Percentiles rank a stretch among this genome's conserved stretches.
Evolutionary conservation across 805 yeast species (phyloP).

Genomic region (Suhomyces emberorum): DNA sequence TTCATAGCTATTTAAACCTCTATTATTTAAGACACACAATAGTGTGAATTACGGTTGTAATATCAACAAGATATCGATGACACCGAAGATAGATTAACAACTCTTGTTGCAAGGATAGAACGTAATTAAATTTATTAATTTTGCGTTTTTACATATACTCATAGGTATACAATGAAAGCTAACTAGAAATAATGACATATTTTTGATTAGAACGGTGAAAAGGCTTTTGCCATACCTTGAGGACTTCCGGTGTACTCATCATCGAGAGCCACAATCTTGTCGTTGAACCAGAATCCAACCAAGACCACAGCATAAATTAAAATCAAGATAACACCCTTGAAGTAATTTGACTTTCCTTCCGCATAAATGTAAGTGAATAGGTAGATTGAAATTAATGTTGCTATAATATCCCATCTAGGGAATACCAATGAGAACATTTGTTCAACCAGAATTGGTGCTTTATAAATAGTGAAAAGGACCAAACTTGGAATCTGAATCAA

Average conservation of each 20-base stretch:
- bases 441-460: slow-evolving; percentile 40
- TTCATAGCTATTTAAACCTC: too few species aligned
- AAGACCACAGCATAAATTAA: slow-evolving; percentile 72
- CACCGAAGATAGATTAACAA: too few species aligned
- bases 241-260: slow-evolving; percentile 16
- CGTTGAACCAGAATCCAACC: slow-evolving; percentile 74
- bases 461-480: slow-evolving; percentile 64
- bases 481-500: slow-evolving; percentile 89
- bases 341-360: slow-evolving; percentile 94
- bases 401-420: slow-evolving; percentile 94
- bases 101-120: too few species aligned
- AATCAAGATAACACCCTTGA: slow-evolving; percentile 87
- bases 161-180: too few species aligned
- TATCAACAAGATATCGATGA: too few species aligned
- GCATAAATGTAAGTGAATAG: slow-evolving; percentile 91
- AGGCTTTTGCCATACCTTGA: too few species aligned
- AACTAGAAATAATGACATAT: too few species aligned
- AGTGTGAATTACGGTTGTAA: too few species aligned
- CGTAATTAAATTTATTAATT: too few species aligned
- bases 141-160: too few species aligned
- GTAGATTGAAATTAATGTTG: slow-evolving; percentile 79
- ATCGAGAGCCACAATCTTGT: slow-evolving; percentile 31
- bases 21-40: too few species aligned
- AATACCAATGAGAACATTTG: slow-evolving; percentile 76
- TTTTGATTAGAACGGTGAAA: too few species aligned